Evolutionary conservation across 768 basidiomycete genomes (phyloP), one percentile per base, ranked within the genome.

Genomic region (Pleurotus platypus): DNA sequence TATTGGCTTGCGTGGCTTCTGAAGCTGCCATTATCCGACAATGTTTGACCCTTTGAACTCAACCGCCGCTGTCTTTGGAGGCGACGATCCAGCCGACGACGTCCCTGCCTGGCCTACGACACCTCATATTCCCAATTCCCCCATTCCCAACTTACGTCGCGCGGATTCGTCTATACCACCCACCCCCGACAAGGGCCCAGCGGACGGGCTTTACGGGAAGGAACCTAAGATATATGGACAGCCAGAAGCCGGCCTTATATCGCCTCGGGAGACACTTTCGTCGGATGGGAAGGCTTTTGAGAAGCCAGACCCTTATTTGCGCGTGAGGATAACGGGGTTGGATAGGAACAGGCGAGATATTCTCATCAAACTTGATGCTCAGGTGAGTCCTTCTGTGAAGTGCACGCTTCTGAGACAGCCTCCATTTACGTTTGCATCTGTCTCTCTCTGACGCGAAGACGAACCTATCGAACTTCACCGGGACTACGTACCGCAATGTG

Each of bases 291-390:
- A 75, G 30, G 85, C 76, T 58, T 89, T 81, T 62, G 92, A 93
- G 75, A 89, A 82, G 72, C 75, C 72, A 26, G 91, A 89, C 63
- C 90, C 91, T 22, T 97, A 92, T 70, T 78, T 99, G 58, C 80
- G 92, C 66, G 91, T 96, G 47, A 80, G 93, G 66, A 90, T 99
- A 60, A 90, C 91, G 15, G 90, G 87, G 12, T 70, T 99, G 66
- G 97, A 99, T 72, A 83, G 97, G 72, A 98, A 98, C 76, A 80
- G 94, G 71, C 82, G 95, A 65, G 97, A 99, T 66, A 87, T 97
- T 60, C 83, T 98, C 67, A 80, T 99, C 67, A 87, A 92, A 67
- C 84, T 99, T 60, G 97, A 99, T 70, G 94, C 94, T 13, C 93
- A 96, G 81, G 96, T 95, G 64, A 63, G 82, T 48, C 40, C 18